phyloP scores from a whole-genome alignment of 2,329 filamentous ascomycete genomes.

The Paecilomyces sp. region DNA sequence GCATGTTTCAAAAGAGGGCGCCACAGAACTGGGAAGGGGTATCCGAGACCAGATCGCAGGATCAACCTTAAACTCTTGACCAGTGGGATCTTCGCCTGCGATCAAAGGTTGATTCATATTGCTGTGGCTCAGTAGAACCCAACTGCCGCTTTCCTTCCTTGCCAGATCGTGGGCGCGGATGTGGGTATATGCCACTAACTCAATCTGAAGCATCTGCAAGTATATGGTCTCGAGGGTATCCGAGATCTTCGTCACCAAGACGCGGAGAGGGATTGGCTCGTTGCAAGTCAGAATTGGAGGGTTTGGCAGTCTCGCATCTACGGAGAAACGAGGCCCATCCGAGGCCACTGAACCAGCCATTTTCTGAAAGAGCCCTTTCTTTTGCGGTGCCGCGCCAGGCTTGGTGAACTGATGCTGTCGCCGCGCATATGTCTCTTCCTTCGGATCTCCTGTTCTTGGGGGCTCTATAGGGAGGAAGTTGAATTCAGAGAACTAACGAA shows the following conservation, averaged over 20 bases:
- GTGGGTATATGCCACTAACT: constrained; percentile 71
- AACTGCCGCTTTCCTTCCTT: constrained; percentile 63
- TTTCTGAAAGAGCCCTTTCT: constrained; percentile 54
- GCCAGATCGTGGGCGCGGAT: constrained; percentile 70
- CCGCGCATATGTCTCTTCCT: constrained; percentile 77
- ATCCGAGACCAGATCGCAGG: constrained; percentile 64
- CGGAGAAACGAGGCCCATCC: constrained; percentile 53
- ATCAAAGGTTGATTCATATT: constrained; percentile 67
- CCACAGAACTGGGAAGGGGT: constrained; percentile 74
- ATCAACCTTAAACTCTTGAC: constrained; percentile 64
- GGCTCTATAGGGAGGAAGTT: constrained; percentile 92
- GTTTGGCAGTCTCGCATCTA: constrained; percentile 80
- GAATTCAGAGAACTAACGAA: constrained; percentile 49
- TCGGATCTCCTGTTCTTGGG: constrained; percentile 59
- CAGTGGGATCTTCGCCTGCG: constrained; percentile 48
- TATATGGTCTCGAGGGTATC: constrained; percentile 63
- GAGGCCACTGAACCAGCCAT: constrained; percentile 19
- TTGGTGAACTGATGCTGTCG: constrained; percentile 56
- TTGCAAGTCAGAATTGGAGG: constrained; percentile 87
- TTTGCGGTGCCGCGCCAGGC: constrained; percentile 36
- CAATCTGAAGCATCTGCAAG: constrained; percentile 71
- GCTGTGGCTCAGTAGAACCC: constrained; percentile 65
- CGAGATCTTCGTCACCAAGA: constrained; percentile 71
- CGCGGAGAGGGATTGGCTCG: constrained; percentile 69
- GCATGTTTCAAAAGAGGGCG: constrained; percentile 81